Evolutionary conservation across 2,329 filamentous ascomycete genomes (phyloP), one percentile per base, ranked within the genome.

Genomic region (Ceratocystis smalleyi): DNA sequence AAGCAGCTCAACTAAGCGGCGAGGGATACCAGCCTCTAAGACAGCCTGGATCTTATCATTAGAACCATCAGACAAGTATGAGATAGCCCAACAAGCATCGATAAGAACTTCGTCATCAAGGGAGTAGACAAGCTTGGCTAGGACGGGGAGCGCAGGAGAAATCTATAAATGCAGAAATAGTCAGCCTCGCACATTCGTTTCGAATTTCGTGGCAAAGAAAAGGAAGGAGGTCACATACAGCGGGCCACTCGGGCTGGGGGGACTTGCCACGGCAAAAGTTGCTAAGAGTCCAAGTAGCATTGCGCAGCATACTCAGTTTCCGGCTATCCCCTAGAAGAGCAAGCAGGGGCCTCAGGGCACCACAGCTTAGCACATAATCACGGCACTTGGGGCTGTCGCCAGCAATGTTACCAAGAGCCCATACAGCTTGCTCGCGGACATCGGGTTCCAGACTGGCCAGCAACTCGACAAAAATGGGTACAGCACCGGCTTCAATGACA

Each of bases 231-330:
- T 55, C 54, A 81, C 89, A 77, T 81, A 96, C 91, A 45, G 90
- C 96, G 73, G 85, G 84, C 94, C 94, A 99, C 74, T 99, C 94
- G 59, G 94, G 94, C 79, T 99, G 94, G 62, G 94, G 94, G 7
- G 92, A 96, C 84, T 99, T 99, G 77, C 94, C 94, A 81, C 94
- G 90, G 80, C 94, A 99, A 79, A 99, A 99, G 81, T 99, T 99
- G 83, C 94, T 97, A 65, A 99, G 80, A 55, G 94, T 99, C 94
- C 94, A 99, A 27, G 94, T 99, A 43, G 94, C 94, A 74, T 99
- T 99, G 70, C 94, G 84, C 62, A 99, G 86, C 94, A 99, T 99
- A 82, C 91, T 97, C 66, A 99, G 81, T 82, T 99, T 99, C 72
- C 94, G 91, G 79, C 94, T 96, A 76, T 99, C 94, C 64, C 92